These are phyloP conservation scores for Leccinum uliginosum DNA, from an alignment of 768 basidiomycete species.

Conservation along the genomic window DNA sequence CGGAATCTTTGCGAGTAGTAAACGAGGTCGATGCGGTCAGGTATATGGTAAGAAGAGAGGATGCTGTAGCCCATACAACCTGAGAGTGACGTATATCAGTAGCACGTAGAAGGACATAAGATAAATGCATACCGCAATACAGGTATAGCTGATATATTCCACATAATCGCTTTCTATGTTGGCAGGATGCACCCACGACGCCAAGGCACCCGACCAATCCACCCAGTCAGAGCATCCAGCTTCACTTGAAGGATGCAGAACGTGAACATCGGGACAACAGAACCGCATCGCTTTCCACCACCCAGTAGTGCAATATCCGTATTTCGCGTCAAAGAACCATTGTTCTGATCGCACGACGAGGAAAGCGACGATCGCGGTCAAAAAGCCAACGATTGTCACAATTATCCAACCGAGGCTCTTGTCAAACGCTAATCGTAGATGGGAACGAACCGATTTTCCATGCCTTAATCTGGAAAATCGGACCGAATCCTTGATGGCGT, in stretches of 20 bases:
- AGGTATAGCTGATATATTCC: conserved; percentile 66
- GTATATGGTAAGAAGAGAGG: conserved; percentile 78
- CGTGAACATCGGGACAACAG: conserved; percentile 58
- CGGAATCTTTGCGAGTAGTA: conserved; percentile 83
- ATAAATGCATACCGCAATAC: conserved; percentile 65
- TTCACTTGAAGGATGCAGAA: conserved; percentile 15
- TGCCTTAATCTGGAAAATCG: conserved; percentile 71
- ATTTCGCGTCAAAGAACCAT: conserved; percentile 88
- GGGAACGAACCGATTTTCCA: conserved; percentile 66
- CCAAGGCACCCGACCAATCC: conserved; percentile 65
- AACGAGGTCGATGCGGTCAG: conserved; percentile 89
- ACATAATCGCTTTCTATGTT: conserved; percentile 36
- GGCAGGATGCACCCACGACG: conserved; percentile 19
- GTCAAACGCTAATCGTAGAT: conserved; percentile 60
- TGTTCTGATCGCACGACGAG: conserved; percentile 82
- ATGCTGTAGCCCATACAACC: conserved; percentile 68
- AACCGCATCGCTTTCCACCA: conserved; percentile 78
- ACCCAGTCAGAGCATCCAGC: conserved; percentile 65
- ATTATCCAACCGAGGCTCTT: conserved; percentile 85
- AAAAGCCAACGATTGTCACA: conserved; percentile 82
- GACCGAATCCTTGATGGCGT: conserved; percentile 89
- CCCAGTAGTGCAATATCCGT: conserved; percentile 71
- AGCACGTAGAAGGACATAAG: not conserved
- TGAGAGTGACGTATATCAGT: conserved; percentile 27
- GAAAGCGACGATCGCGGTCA: conserved; percentile 84